Evolutionary conservation across 441 rosid genomes (phyloP).

Genomic region (Melastoma candidum): DNA sequence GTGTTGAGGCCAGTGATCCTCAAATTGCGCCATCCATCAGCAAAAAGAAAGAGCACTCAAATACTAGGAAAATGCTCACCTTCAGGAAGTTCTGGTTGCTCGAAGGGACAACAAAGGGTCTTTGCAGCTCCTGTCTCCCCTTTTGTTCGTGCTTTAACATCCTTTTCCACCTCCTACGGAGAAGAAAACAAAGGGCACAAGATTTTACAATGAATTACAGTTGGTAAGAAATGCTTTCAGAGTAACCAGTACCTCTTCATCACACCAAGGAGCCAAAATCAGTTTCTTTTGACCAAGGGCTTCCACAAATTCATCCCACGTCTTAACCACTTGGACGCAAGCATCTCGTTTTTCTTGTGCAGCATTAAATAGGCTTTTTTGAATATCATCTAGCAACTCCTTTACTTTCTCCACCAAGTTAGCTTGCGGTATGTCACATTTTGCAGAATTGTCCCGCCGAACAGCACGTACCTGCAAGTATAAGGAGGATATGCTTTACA

Average conservation of each 20-base stretch:
- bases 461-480: conserved; percentile 66
- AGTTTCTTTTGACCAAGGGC: conserved; percentile 78
- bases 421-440: conserved; percentile 55
- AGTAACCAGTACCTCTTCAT: conserved; percentile 52
- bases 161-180: conserved; percentile 80
- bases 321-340: conserved; percentile 54
- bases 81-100: conserved; percentile 96
- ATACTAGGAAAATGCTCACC: conserved; percentile 26
- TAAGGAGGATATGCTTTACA: conserved; percentile 5
- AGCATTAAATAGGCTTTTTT: conserved; percentile 51
- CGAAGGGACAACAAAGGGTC: conserved; percentile 89
- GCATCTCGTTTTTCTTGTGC: conserved; percentile 77
- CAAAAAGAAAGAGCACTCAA: not conserved
- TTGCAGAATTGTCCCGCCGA: conserved; percentile 79
- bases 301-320: conserved; percentile 79
- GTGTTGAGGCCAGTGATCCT: not conserved
- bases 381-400: conserved; percentile 51
- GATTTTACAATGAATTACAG: not conserved
- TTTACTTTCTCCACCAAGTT: conserved; percentile 55
- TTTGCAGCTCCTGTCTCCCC: conserved; percentile 96
- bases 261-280: conserved; percentile 98
- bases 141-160: conserved; percentile 76
- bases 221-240: not conserved
- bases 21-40: not conserved
- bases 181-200: not conserved